Evolutionary conservation across 1,284 basidiomycete genomes (phyloP).

Genomic region (Cryptococcus amylolentus): DNA sequence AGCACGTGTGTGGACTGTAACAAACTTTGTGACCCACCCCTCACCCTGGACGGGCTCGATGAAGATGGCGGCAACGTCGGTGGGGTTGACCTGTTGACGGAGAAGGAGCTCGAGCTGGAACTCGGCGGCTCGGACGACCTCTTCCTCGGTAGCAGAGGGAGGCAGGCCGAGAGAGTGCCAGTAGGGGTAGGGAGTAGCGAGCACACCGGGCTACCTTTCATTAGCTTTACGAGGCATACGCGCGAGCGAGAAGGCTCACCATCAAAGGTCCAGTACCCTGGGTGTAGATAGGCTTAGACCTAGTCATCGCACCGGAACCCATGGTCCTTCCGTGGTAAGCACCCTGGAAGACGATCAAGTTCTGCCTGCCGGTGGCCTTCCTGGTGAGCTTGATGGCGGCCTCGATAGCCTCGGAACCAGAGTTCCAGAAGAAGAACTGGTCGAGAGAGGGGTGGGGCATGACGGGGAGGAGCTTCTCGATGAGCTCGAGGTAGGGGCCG

Average conservation of each 20-base stretch:
- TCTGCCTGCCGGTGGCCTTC: constrained; percentile 70
- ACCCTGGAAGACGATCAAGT: constrained; percentile 86
- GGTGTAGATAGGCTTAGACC: constrained; percentile 84
- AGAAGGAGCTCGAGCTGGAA: constrained; percentile 81
- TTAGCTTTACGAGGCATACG: neutral
- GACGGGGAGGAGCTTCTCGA: constrained; percentile 38
- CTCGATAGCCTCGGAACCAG: constrained; percentile 52
- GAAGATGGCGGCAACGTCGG: constrained; percentile 86
- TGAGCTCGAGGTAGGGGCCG: constrained; percentile 80
- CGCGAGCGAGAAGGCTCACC: constrained; percentile 53
- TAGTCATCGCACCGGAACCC: constrained; percentile 80
- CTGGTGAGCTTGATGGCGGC: constrained; percentile 58
- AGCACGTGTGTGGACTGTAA: neutral
- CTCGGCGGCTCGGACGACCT: constrained; percentile 66
- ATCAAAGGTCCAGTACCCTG: constrained; percentile 70
- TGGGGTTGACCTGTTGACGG: constrained; percentile 75
- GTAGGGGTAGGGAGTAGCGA: constrained; percentile 80
- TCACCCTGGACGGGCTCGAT: constrained; percentile 91
- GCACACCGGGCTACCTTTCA: constrained; percentile 60
- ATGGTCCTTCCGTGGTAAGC: constrained; percentile 83
- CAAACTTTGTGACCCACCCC: constrained; percentile 46
- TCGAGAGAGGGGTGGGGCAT: constrained; percentile 45
- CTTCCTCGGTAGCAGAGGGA: constrained; percentile 60
- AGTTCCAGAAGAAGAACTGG: constrained; percentile 96
- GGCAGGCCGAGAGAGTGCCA: constrained; percentile 81